Base-by-base conservation (phyloP, 1,139 yeast genomes). In the Kodamaea arcana region DNA sequence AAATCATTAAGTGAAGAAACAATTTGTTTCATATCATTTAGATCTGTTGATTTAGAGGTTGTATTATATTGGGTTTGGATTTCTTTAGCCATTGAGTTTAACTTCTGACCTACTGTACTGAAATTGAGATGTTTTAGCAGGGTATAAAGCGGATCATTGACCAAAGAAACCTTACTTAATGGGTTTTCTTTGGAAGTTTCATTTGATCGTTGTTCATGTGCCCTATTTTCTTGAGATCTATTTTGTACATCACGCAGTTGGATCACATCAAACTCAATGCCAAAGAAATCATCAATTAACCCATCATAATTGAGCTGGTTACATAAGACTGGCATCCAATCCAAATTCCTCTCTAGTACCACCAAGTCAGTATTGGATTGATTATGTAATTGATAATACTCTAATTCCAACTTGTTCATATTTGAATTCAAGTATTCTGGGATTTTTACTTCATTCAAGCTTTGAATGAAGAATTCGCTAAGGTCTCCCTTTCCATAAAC, bases 251-350 rank as follows among this genome's bases (percentile, higher is more conserved):
- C n/a, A n/a, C n/a, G n/a, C 22, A 18, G 22, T 24, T 72, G 69
- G 11, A 87, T 87, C 39, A 78, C 60, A 50, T 79, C 79, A 45
- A 80, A 75, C 15, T 87, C 63, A 13, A 79, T 61, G 3, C 73
- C 76, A 47, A 79, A 69, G 16, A 80, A 57, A 51, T 88, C 96
- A 52, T 86, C 90, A 15, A 88, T 65, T 11, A 92, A 64, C 0
- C 98, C 98, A 24, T 77, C 72, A 52, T 90, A 92, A 2, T 87
- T 84, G 46, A 88, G 61, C 50, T 92, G 97, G 24, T 80, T 78
- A 41, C 87, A 61, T 11, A 86, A 51, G 2, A 88, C 81, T 0
- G 95, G 78, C 5, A 83, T 54, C 32, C 77, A 70, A 58, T 92
- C 98, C 23, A 80, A 55, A 37, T 79, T 76, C 34, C 98, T 66